These are phyloP conservation scores for Vinca minor DNA, from an alignment of 257 asterid species.

Conservation along the genomic window DNA sequence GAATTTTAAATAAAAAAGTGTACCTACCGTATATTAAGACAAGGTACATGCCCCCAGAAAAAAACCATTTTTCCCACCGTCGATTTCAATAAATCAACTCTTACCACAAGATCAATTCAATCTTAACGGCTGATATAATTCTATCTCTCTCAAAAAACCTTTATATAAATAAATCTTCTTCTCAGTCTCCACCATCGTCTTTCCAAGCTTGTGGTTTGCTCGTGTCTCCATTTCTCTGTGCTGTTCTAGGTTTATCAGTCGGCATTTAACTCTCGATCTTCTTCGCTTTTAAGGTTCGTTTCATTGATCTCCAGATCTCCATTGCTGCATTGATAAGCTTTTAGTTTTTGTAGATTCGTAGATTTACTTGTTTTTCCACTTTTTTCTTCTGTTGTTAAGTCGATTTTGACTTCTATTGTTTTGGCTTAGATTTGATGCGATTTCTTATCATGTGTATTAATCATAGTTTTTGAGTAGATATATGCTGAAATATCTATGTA, in stretches of 20 bases:
- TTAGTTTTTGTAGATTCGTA: background rate
- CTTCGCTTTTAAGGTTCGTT: constrained; percentile 27
- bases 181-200: background rate
- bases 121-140: background rate
- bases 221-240: constrained; percentile 32
- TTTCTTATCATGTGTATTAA: background rate
- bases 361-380: background rate
- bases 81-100: background rate
- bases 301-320: constrained; percentile 13
- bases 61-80: background rate
- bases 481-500: background rate
- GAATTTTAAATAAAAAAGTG: background rate
- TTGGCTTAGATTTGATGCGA: background rate
- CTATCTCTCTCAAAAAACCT: background rate
- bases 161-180: background rate
- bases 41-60: background rate
- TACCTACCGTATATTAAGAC: background rate
- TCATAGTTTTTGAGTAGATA: background rate
- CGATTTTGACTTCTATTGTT: background rate
- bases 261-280: background rate
- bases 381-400: background rate
- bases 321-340: no score
- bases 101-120: background rate
- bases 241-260: background rate
- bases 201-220: constrained; percentile 31